Conservation (phyloP, 352 stramenopile species). For the Plasmopara viticola region DNA sequence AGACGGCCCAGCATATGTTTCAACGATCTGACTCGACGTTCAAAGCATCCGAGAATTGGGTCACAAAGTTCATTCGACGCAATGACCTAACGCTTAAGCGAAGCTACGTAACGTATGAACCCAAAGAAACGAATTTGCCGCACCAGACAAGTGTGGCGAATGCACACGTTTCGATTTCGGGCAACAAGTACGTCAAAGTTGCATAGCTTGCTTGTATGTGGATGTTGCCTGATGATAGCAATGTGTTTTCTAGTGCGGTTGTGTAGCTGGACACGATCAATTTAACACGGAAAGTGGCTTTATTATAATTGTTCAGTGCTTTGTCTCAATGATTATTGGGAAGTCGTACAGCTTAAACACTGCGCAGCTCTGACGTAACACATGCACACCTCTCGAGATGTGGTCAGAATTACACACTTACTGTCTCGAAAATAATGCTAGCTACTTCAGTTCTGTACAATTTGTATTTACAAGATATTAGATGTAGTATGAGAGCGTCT, state of each 20-base stretch:
- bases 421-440: too few species aligned
- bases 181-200: slow-evolving; percentile 13
- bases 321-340: too few species aligned
- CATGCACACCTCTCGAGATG: too few species aligned
- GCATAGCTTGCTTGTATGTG: background rate
- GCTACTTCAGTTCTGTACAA: too few species aligned
- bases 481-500: too few species aligned
- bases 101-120: slow-evolving; percentile 71
- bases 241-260: slow-evolving; percentile 11
- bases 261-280: slow-evolving; percentile 11
- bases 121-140: slow-evolving; percentile 19
- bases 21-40: slow-evolving; percentile 63
- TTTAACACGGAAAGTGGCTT: too few species aligned
- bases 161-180: background rate
- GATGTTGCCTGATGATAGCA: too few species aligned
- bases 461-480: too few species aligned
- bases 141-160: slow-evolving; percentile 4
- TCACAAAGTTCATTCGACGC: slow-evolving; percentile 77
- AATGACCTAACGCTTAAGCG: slow-evolving; percentile 72
- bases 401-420: too few species aligned
- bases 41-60: slow-evolving; percentile 78
- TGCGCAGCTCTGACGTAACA: too few species aligned
- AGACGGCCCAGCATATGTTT: slow-evolving; percentile 81
- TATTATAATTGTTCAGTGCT: too few species aligned
- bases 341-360: too few species aligned